Base-by-base conservation (phyloP, 2,329 filamentous ascomycete species). In the Ceratocystis alfenasii region DNA sequence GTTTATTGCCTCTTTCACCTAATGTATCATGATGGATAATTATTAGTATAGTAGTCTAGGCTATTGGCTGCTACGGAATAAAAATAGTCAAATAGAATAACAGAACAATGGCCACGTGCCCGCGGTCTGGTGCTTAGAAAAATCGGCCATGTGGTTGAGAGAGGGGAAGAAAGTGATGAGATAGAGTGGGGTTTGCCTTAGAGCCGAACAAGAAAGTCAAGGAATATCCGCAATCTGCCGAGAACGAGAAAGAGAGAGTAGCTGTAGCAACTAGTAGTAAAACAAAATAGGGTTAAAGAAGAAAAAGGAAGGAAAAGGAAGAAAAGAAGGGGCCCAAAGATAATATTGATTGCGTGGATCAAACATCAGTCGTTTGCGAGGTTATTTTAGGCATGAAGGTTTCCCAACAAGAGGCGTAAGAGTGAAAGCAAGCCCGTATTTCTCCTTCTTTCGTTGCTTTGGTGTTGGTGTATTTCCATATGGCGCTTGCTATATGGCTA, bases 191-290 rank as follows among this genome's bases (percentile, higher is more conserved):
- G 53, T 12, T 57, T 57, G 53, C 17, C 53, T 57, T 57, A 4
- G 28, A 57, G 53, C 53, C 10, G 22, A 57, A 33, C 20, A 57
- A 41, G 10, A 15, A 4, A 57, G 53, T 33, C 53, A 17, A 33
- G 28, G 28, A 57, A 33, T 17, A 57, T 57, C 53, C 53, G 53
- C 53, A 57, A 57, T 57, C 53, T 57, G 53, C 53, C 53, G 53
- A 57, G 30, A 15, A 25, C 53, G 4, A 57, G 30, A 15, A 22
- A 5, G 22, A 28, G 10, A 22, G 12, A 57, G 50, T 57, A 25
- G 20, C 50, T 57, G 50, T 25, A 25, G 22, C 22, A 25, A 25
- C 22, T 25, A 25, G 22, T 6, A 22, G 46, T 10, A 5, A 12
- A n/a, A 12, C 6, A 12, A 25, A 22, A 22, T 50, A 22, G 46